These are phyloP conservation scores for Nyctanthes arbortristis DNA, from an alignment of 257 asterid genomes.

Conservation along the genomic window DNA sequence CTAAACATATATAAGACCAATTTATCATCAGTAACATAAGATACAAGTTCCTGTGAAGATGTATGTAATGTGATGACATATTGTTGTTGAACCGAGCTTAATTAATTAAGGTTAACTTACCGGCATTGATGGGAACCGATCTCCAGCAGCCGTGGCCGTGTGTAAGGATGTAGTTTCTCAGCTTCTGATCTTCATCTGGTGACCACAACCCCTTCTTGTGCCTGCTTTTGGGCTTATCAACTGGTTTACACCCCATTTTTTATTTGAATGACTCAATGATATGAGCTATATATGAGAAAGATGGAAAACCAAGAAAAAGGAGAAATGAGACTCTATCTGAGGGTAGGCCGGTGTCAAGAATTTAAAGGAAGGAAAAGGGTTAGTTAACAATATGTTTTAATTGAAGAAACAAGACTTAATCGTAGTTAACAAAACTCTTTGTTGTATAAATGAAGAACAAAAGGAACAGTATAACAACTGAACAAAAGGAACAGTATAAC, in stretches of 20 bases:
- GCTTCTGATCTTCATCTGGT: constrained; percentile 87
- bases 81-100: constrained; percentile 1
- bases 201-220: constrained; percentile 88
- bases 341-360: constrained; percentile 17
- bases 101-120: constrained; percentile 42
- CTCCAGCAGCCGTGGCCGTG: constrained; percentile 86
- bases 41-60: no score
- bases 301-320: background rate
- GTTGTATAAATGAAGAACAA: constrained; percentile 11
- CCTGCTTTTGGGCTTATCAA: constrained; percentile 49
- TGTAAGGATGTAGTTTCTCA: constrained; percentile 50
- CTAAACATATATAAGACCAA: no score
- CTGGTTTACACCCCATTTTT: constrained; percentile 45
- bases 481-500: background rate
- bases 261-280: background rate
- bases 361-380: constrained; percentile 42
- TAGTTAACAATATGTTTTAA: constrained; percentile 10
- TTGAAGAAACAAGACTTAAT: constrained; percentile 4
- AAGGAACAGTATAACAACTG: constrained; percentile 1
- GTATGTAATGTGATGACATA: no score
- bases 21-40: no score
- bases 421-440: constrained; percentile 9
- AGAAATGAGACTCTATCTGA: constrained; percentile 29
- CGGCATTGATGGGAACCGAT: constrained; percentile 79
- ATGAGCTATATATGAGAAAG: background rate